Conservation (phyloP, 371 early-diverging fungal species). For the Mortierella sp. region DNA sequence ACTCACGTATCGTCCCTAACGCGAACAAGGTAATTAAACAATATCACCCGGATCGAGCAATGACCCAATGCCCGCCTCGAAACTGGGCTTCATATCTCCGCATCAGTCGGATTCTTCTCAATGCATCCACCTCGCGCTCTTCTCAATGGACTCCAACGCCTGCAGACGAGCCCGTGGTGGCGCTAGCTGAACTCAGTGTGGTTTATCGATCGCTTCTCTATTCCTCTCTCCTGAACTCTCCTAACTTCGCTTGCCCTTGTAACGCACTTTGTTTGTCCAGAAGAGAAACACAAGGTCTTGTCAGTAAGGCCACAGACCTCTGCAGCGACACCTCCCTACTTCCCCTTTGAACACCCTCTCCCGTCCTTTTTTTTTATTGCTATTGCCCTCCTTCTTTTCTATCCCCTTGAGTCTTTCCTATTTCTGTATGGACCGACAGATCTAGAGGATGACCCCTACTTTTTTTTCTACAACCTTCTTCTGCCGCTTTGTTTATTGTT, state of each 20-base stretch:
- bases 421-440: not conserved
- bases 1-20: not conserved
- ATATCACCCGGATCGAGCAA: not conserved
- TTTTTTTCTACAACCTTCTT: conserved; percentile 5
- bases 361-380: not conserved
- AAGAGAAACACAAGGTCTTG: not conserved
- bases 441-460: not conserved
- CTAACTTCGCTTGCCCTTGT: not conserved
- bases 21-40: not conserved
- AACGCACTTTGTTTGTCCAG: not conserved
- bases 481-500: not conserved
- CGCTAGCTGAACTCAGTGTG: not conserved
- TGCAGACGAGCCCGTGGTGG: not conserved
- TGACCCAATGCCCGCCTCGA: not conserved
- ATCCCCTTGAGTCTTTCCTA: conserved; percentile 6
- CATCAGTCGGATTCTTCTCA: not conserved
- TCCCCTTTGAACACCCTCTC: not conserved
- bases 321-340: not conserved
- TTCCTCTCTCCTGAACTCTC: not conserved
- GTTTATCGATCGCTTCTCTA: not conserved
- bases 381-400: conserved; percentile 4
- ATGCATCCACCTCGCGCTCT: not conserved
- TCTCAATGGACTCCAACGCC: not conserved
- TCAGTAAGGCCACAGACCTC: not conserved
- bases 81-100: not conserved